phyloP scores from a whole-genome alignment of 2,329 filamentous ascomycete species.

The Sphaerulina vaccinii region DNA sequence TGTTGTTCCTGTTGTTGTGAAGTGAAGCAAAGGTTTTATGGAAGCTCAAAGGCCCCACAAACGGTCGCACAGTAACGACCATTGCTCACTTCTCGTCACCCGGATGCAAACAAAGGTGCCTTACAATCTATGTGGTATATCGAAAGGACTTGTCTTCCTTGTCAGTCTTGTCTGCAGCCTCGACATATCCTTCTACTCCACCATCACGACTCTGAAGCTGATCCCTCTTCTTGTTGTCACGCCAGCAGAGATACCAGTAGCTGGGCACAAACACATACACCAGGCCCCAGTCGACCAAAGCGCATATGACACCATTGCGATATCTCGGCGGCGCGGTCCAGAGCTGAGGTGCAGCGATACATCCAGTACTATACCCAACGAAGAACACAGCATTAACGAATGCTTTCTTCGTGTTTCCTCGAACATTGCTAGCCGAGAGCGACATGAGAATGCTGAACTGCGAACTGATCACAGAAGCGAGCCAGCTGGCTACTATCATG shows the following conservation, averaged over 20 bases:
- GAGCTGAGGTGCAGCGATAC: constrained; percentile 50
- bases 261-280: constrained; percentile 36
- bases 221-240: constrained; percentile 39
- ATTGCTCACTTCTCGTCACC: no score
- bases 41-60: no score
- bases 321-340: constrained; percentile 50
- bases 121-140: constrained; percentile 34
- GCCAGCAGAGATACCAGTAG: constrained; percentile 40
- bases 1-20: no score
- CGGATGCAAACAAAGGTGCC: no score
- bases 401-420: constrained; percentile 53
- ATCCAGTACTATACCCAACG: constrained; percentile 51
- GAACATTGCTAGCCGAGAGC: constrained; percentile 51
- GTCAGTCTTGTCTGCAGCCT: constrained; percentile 38
- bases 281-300: constrained; percentile 46
- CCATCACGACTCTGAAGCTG: constrained; percentile 9
- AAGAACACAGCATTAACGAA: constrained; percentile 52
- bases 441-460: constrained; percentile 45
- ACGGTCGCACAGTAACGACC: no score
- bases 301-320: constrained; percentile 48
- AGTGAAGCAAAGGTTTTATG: no score
- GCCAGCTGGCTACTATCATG: constrained; percentile 51
- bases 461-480: constrained; percentile 48
- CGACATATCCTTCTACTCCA: constrained; percentile 9
- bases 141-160: constrained; percentile 39